Conservation (phyloP, 176 grass and related monocot species). For the Raddia distichophylla region DNA sequence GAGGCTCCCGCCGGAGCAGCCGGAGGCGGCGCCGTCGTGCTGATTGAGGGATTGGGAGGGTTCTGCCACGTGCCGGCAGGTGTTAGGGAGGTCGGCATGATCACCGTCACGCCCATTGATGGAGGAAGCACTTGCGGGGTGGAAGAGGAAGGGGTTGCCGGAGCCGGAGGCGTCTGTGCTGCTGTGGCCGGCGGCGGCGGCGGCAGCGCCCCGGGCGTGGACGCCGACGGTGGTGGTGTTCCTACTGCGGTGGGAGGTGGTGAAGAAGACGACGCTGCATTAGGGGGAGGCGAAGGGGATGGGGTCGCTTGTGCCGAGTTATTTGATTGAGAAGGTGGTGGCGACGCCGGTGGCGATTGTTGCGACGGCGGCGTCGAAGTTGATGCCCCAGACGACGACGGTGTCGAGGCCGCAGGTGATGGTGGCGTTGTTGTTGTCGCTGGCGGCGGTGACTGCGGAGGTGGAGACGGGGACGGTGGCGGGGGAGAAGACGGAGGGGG, state of each 20-base stretch:
- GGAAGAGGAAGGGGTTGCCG: background rate
- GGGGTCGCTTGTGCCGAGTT: background rate
- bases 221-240: slow-evolving; percentile 14
- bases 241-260: background rate
- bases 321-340: slow-evolving; percentile 20
- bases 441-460: background rate
- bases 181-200: background rate
- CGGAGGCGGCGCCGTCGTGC: background rate
- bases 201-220: background rate
- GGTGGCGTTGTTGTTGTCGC: background rate
- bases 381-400: background rate
- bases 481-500: slow-evolving; percentile 31
- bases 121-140: background rate
- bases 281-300: background rate
- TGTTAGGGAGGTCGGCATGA: slow-evolving; percentile 1
- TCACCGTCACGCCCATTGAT: slow-evolving; percentile 23
- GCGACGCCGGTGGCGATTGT: slow-evolving; percentile 13
- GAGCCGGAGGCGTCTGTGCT: background rate
- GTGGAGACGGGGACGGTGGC: background rate
- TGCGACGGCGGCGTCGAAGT: background rate
- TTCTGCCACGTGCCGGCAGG: slow-evolving; percentile 1
- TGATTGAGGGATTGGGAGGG: background rate
- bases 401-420: background rate
- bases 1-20: background rate
- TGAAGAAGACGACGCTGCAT: background rate